Base-by-base conservation (phyloP, 2,329 filamentous ascomycete genomes). In the Fusarium heterosporum region DNA sequence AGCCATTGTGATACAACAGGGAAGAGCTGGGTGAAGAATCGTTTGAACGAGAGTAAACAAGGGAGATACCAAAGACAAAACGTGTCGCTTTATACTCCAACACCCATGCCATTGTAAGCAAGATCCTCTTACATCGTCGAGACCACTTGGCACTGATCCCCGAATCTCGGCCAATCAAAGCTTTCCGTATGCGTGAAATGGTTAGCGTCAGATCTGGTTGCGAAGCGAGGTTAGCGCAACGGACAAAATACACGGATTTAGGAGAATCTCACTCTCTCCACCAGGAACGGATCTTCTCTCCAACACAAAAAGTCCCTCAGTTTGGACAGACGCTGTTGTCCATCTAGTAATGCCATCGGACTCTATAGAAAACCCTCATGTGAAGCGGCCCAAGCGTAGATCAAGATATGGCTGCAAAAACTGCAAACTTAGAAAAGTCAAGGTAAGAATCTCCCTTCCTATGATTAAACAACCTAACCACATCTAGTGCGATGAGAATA, bases 351-450 rank as follows among this genome's bases (percentile, higher is more conserved):
- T 72, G 71, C 10, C 43, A 13, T n/a, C 48, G 1, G 28, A 39
- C 8, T 6, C 4, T 0, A 13, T 19, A 8, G 30, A 10, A 6
- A 38, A 64, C 12, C 5, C 2, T 1, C 45, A n/a, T 1, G 12
- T 25, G 16, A n/a, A 10, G 16, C 51, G 7, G 32, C 22, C 25
- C 13, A 14, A 25, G 39, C 57, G 74, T 30, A 78, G 81, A 56
- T 84, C 82, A 16, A 78, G 81, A 71, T 77, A 74, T 60, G 83
- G 83, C 32, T 85, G 83, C 52, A 78, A 80, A 12, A 85, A 84
- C 66, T 85, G 83, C 73, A 84, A 84, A 70, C 77, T 84, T 6
- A 69, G 83, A 59, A 83, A 83, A 64, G 61, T 85, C 53, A 85
- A 84, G 76, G 82, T 82, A 25, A 4, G 66, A 49, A 8, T 38